Evolutionary conservation across 371 early-diverging fungal species (phyloP).

Genomic region (Lichtheimia corymbifera): DNA sequence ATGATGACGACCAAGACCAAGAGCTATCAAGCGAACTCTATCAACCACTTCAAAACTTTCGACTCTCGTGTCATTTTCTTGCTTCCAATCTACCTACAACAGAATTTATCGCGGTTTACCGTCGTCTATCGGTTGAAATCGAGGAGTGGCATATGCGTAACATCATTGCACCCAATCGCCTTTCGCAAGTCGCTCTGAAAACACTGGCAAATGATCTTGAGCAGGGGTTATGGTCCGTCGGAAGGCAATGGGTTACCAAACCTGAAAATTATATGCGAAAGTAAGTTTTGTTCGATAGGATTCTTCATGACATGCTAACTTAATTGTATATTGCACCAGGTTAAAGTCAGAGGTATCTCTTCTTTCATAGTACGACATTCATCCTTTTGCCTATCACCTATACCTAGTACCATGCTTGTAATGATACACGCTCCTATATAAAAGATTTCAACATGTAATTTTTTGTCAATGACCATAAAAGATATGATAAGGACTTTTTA

Average conservation of each 20-base stretch:
- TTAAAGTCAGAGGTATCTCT: no score
- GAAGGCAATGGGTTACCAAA: constrained; percentile 50
- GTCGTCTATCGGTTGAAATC: constrained; percentile 50
- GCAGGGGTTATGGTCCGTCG: constrained; percentile 58
- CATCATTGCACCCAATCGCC: constrained; percentile 58
- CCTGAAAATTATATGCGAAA: constrained; percentile 58
- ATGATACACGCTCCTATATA: no score
- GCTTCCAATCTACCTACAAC: constrained; percentile 42
- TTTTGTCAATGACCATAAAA: no score
- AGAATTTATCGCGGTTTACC: constrained; percentile 48
- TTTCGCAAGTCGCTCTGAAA: constrained; percentile 51
- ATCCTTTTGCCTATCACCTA: no score
- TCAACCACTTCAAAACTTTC: constrained; percentile 53
- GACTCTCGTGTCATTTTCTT: constrained; percentile 50
- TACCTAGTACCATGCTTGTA: no score
- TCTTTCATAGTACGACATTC: no score
- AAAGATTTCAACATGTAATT: no score
- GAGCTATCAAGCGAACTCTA: constrained; percentile 68
- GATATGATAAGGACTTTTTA: no score
- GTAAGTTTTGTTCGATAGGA: constrained; percentile 19
- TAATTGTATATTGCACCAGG: no score
- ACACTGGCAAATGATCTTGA: constrained; percentile 61
- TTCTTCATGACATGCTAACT: no score
- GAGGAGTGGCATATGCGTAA: constrained; percentile 67
- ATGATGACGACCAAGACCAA: constrained; percentile 14